These are phyloP conservation scores for Rubia peregrina DNA, from an alignment of 305 asterid genomes.

Conservation along the genomic window DNA sequence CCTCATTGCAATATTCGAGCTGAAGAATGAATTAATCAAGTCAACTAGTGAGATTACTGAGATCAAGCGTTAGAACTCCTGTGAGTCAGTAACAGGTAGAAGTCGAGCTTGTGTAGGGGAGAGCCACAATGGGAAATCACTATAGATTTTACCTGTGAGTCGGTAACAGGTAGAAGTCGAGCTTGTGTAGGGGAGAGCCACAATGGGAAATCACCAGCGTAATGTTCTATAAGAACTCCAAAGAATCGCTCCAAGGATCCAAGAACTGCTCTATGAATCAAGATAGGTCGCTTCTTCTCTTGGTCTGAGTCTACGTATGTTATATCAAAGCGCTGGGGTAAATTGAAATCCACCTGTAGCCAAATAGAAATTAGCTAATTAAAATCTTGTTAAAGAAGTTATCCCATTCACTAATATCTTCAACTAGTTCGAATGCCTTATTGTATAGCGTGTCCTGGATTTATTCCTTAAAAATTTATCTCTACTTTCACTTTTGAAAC, in stretches of 20 bases:
- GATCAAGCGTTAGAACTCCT: slow-evolving; percentile 26
- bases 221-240: slow-evolving; percentile 88
- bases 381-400: not conserved
- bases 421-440: not conserved
- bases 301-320: slow-evolving; percentile 68
- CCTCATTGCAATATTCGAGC: slow-evolving; percentile 72
- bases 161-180: slow-evolving; percentile 76
- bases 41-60: not conserved
- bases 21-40: slow-evolving; percentile 21
- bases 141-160: slow-evolving; percentile 42
- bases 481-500: not conserved
- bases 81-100: slow-evolving; percentile 76
- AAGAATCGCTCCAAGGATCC: slow-evolving; percentile 94
- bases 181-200: slow-evolving; percentile 95
- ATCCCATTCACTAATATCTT: not conserved
- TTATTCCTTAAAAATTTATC: not conserved
- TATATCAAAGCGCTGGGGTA: slow-evolving; percentile 82
- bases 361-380: not conserved
- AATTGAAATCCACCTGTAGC: slow-evolving; percentile 84
- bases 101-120: slow-evolving; percentile 80
- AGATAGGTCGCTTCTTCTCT: slow-evolving; percentile 77
- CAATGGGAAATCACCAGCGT: slow-evolving; percentile 88
- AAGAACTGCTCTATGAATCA: slow-evolving; percentile 91
- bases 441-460: not conserved
- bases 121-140: slow-evolving; percentile 94